Base-by-base conservation (phyloP, 2,329 filamentous ascomycete genomes). In the Gliomastix tumulicola region DNA sequence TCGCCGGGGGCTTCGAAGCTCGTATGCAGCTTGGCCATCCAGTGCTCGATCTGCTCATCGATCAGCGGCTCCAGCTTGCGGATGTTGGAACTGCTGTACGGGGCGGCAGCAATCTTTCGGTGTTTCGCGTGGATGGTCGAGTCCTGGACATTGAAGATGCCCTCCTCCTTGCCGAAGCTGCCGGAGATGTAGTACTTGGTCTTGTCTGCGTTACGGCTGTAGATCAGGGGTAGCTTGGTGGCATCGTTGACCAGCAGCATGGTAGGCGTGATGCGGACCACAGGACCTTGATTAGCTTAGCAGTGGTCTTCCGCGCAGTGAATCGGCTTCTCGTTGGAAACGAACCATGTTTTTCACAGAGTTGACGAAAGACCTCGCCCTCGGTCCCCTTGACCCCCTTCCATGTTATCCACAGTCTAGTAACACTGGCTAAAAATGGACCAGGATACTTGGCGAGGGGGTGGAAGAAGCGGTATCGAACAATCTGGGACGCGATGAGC, bases 41-140 rank as follows among this genome's bases (percentile, higher is more conserved):
- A 79, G n/a, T 62, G 53, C 3, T 49, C 39, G 32, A 78, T 72
- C 9, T 66, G 59, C 3, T 49, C 43, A 40, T 79, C 73, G 4
- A 80, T 59, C 21, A 78, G 44, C 1, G 70, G 68, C 49, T 79
- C 75, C 68, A 76, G 78, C 44, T 66, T 71, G 52, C 70, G 72
- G 44, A 79, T 66, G 44, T 74, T 76, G 31, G 56, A 63, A 46
- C 77, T 74, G 36, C 63, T 69, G 46, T 78, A 79, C 3, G 71
- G 66, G 2, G 64, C 61, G 2, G 73, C 75, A 18, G 70, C 64
- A 17, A 74, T 62, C 53, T 76, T 77, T 15, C 75, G 61, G 44
- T 68, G 71, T 3, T 60, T 56, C 4, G 71, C 61, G 48, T 79
- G 76, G 5, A 57, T 55, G 36, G 60, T 60, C 32, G 68, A 59